Base-by-base conservation (phyloP, 2,329 filamentous ascomycete genomes). In the Lasiodiplodia citricola region DNA sequence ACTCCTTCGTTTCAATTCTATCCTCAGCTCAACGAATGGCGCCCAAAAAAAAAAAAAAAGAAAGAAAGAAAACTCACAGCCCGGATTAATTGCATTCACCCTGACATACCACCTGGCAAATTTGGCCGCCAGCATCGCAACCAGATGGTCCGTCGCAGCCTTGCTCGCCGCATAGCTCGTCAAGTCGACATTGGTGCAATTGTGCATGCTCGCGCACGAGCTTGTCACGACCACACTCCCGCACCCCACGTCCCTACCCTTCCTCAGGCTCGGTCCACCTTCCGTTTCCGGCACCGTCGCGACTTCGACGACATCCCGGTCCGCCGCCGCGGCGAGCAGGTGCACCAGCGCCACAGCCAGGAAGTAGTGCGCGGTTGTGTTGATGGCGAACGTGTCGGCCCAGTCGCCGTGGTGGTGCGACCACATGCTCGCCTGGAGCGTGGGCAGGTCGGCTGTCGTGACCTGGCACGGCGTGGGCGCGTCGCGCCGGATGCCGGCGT, bases 131-230 rank as follows among this genome's bases (percentile, higher is more conserved):
- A 87, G 70, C 66, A 87, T 73, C 62, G 73, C 78, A 2, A 86
- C 84, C 16, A 86, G 72, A 76, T 87, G 84, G 73, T 86, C 84
- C 1, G 84, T 85, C 0, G 83, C 84, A 1, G 84, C 84, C 71
- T 87, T 86, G 70, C 83, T 86, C 0, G 81, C 74, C 0, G 84
- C 84, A 70, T 87, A 86, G 71, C 82, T 84, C 5, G 83, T 86
- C 72, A 86, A 74, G 70, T 86, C 84, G 3, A 86, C 78, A 70
- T 86, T 86, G 1, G 84, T 86, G 1, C 74, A 81, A 73, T 85
- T 86, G 69, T 86, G 84, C 80, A 86, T 82, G 72, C 83, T 85
- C 2, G 84, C 84, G 71, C 84, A 86, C 2, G 81, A 84, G 72
- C 84, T 86, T 4, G 83, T 86, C 4, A 87, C 75, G 4, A 86